Base-by-base conservation (phyloP, 257 asterid genomes). In the Primulina huaijiensis region DNA sequence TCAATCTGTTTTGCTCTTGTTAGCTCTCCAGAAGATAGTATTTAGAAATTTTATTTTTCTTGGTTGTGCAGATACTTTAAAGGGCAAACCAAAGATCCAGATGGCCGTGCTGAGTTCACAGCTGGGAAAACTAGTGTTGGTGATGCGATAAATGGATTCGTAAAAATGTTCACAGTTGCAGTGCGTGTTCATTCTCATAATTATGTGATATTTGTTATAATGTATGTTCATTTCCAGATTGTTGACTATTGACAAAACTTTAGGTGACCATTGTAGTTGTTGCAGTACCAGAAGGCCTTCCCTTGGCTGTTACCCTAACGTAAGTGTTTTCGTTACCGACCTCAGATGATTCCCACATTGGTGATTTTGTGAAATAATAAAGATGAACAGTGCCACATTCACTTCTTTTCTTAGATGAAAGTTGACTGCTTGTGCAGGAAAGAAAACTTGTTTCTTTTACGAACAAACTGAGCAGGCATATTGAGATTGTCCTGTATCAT, bases 271-370 rank as follows among this genome's bases (percentile, higher is more conserved):
- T 90, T 80, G 97, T 93, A 30, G 96, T 93, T 60, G 98, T 90
- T 79, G 98, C 98, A 50, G 97, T 90, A 73, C 98, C 98, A 17
- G 96, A 93, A 80, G 98, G 97, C 62, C 97, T 93, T 80, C 96
- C 97, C 56, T 82, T 93, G 84, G 98, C 96, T 76, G 98, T 90
- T 62, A 93, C 98, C 66, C 74, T 93, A 70, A 93, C 97, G 98
- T 93, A 80, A 86, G 96, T 67, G 9, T 46, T 46, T 16, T 10
- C 20, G 25, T 40, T 37, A 50, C 43, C 64, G 46, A 57, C 34
- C 21, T 53, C 68, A 29, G 4, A 65, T 34, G 55, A 55, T n/a
- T 33, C 60, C 43, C 11, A 35, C 11, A 10, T 35, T 8, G 43
- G 11, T 35, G 37, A 38, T 38, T 38, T 14, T 38, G 10, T 0